Base-by-base conservation (phyloP, 78 protist species). In the Isochrysis galbana region DNA sequence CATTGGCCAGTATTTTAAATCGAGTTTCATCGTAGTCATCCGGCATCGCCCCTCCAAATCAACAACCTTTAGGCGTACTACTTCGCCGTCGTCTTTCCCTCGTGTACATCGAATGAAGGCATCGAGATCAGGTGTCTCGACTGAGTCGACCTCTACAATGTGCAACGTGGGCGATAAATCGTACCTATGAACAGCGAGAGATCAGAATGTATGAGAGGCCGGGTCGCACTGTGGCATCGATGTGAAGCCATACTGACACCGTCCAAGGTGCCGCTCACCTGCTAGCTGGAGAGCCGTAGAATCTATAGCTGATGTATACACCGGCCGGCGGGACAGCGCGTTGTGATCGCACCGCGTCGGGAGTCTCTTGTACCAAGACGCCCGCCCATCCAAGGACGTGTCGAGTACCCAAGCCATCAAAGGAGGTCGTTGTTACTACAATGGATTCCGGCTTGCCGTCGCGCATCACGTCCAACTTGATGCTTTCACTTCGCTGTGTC, bases 1-100 rank as follows among this genome's bases (percentile, higher is more conserved):
- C 26, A 46, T 77, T 23, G 84, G 93, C 95, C 95, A 93, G 93
- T 67, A 93, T 47, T 54, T 86, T 26, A 82, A 26, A 44, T 93
- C 95, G 44, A 72, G 86, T 48, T 78, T 91, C 42, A 93, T 32
- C 41, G 95, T 93, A 32, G 91, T n/a, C 72, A 93, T 67, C 47
- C 51, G 21, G 17, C 17, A 23, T 51, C 91, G 67, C 32, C 69
- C 91, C 41, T 90, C 51, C 72, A 93, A 47, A 46, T 87, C 90
- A 51, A 93, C 91, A 23, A 23, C 3, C 80, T 72, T 93, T 26
- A 93, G 34, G 54, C 93, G 77, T 7, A 77, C 48, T 10, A 74
- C 86, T 38, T 51, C 78, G 21, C 87, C 92, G 41, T 32, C 46
- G 19, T 17, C 36, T 23, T 77, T 47, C 47, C 19, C 10, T 29